Base-by-base conservation (phyloP, 352 stramenopile species). In the Phytophthora constricta region DNA sequence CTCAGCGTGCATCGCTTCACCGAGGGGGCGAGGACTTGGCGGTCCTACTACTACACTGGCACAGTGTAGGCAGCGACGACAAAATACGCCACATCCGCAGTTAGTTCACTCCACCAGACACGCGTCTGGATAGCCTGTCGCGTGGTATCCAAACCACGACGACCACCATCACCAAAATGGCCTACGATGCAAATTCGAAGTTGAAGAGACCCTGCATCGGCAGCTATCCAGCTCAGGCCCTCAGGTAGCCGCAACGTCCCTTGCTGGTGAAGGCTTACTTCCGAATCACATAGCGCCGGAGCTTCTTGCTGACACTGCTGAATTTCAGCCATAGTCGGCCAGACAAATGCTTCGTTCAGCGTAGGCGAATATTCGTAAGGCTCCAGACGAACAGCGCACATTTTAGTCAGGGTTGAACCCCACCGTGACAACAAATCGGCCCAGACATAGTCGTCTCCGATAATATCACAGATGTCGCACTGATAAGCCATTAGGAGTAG, bases 351-450 rank as follows among this genome's bases (percentile, higher is more conserved):
- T 7, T 39, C 31, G 31, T 39, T 39, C 7, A 39, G 31, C 31
- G 31, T 39, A 13, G 31, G 31, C 13, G 31, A 39, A 13, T 39
- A 39, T 13, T 39, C 13, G 31, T 39, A 39, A 13, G 31, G 31
- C 7, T 13, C 42, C 7, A 26, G 42, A 8, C 22, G 42, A n/a
- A 49, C 22, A 16, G 42, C 42, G 22, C 42, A 49, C 8, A 49
- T 26, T 10, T 20, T 49, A 7, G 17, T 8, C 42, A 26, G 9
- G 17, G 5, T 17, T 14, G 59, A 52, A 19, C 48, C 62, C 62
- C 62, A 70, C 8, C 62, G 27, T 28, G 62, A 70, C 4, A 65
- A 43, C 14, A 70, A 25, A 23, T 70, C 62, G 10, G 47, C 62
- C 54, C 54, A 65, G 8, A 67, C 59, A 17, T 61, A 60, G 47